Evolutionary conservation across 768 basidiomycete species (phyloP).

Genomic region (Lentinula lateritia): DNA sequence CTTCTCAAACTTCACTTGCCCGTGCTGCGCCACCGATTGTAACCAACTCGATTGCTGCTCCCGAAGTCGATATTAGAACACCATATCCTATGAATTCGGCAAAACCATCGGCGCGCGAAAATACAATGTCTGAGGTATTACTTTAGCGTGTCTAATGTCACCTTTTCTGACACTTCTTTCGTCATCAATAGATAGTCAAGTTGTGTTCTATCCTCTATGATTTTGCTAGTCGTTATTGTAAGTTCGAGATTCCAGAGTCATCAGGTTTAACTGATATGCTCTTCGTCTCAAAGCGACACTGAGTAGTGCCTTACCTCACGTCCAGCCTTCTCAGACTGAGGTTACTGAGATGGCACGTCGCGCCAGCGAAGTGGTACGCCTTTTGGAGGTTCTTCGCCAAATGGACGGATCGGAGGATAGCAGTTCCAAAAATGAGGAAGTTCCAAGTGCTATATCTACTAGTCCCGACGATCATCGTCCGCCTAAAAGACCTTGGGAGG

Average conservation of each 20-base stretch:
- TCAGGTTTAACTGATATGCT: background rate
- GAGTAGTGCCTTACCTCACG: slow-evolving; percentile 40
- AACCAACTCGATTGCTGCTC: slow-evolving; percentile 33
- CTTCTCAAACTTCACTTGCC: background rate
- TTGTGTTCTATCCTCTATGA: slow-evolving; percentile 56
- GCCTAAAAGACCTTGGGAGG: slow-evolving; percentile 80
- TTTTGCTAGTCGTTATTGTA: slow-evolving; percentile 69
- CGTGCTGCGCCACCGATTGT: background rate
- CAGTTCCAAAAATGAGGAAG: slow-evolving; percentile 22
- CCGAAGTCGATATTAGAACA: slow-evolving; percentile 32
- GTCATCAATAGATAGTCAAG: slow-evolving; percentile 41
- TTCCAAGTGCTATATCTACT: slow-evolving; percentile 11
- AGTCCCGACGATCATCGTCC: slow-evolving; percentile 50
- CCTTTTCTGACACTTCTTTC: slow-evolving; percentile 36
- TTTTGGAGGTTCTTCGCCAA: slow-evolving; percentile 57
- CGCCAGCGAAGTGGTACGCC: slow-evolving; percentile 60
- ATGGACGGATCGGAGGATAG: slow-evolving; percentile 32
- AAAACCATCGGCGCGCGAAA: slow-evolving; percentile 28
- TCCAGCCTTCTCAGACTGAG: slow-evolving; percentile 51
- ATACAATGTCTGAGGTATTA: slow-evolving; percentile 39
- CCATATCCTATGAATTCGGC: slow-evolving; percentile 28
- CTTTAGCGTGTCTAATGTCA: slow-evolving; percentile 1
- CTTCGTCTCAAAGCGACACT: slow-evolving; percentile 27
- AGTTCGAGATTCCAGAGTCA: slow-evolving; percentile 10
- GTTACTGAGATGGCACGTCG: slow-evolving; percentile 65